Percentiles rank a stretch among this genome's conserved stretches.
These are phyloP conservation scores for Leccinum obscurum DNA, from an alignment of 768 basidiomycete species.

Conservation along the genomic window DNA sequence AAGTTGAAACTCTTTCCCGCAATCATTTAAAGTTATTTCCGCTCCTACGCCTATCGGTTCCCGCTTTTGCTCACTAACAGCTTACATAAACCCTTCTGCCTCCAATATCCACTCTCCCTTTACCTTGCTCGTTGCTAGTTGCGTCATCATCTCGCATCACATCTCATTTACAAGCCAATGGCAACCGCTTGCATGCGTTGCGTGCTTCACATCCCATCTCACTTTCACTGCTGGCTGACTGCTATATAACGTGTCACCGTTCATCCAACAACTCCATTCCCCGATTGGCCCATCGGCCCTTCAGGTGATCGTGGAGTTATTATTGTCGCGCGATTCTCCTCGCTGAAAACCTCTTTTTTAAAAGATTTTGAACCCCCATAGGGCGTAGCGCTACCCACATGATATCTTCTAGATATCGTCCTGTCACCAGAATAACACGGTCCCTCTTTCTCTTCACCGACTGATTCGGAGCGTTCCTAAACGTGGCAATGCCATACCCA, in stretches of 20 bases:
- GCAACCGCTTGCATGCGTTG: neutral
- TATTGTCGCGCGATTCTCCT: neutral
- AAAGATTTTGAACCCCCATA: neutral
- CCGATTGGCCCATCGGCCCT: neutral
- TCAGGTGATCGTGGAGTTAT: neutral
- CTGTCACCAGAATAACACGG: neutral
- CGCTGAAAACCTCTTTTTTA: neutral
- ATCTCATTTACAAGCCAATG: neutral
- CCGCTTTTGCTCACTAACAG: neutral
- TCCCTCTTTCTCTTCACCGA: neutral
- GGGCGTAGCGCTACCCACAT: neutral
- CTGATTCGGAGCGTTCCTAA: neutral
- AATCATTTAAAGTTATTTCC: conserved; percentile 4
- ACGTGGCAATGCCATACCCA: neutral
- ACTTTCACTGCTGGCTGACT: neutral
- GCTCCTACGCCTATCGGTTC: conserved; percentile 12
- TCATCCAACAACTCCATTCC: neutral
- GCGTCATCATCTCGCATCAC: neutral
- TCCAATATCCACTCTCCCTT: neutral
- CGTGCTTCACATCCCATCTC: neutral
- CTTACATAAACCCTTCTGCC: neutral
- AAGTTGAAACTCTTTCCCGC: conserved; percentile 10
- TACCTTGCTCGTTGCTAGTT: neutral
- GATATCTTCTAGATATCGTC: neutral
- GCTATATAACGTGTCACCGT: neutral